Evolutionary conservation across 208 protist genomes (phyloP).

Genomic region (Acanthamoeba triangularis): DNA sequence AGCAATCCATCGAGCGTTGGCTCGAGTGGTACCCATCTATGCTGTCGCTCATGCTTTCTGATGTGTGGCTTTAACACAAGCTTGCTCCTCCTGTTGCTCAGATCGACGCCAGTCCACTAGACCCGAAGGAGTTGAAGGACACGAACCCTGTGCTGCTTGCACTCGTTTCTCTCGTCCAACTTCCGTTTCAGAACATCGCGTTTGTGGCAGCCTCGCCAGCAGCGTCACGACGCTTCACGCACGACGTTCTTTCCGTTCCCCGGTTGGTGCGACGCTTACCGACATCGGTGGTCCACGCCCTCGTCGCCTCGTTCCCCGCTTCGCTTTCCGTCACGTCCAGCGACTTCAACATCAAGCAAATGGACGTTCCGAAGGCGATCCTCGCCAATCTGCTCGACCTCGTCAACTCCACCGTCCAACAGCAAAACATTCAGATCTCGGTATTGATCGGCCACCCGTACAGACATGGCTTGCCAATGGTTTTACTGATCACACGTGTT

Average conservation of each 20-base stretch:
- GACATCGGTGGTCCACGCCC: neutral
- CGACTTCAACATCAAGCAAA: neutral
- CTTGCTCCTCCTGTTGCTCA: neutral
- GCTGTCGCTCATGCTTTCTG: neutral
- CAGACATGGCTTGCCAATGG: neutral
- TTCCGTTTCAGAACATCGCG: neutral
- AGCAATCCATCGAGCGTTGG: neutral
- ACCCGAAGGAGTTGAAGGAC: neutral
- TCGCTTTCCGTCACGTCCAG: neutral
- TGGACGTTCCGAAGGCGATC: neutral
- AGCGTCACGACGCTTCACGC: neutral
- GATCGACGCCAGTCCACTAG: neutral
- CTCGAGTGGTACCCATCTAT: neutral
- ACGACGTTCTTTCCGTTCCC: neutral
- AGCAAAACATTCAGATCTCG: slow-evolving; percentile 16
- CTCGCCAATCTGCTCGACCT: slow-evolving; percentile 39
- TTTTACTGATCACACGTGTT: neutral
- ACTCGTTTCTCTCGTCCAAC: neutral
- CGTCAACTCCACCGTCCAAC: neutral
- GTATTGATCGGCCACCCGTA: neutral
- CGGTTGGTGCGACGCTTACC: neutral
- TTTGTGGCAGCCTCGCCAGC: neutral
- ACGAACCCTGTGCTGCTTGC: neutral
- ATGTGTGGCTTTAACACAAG: no score
- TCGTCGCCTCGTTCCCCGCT: neutral